Conservation (phyloP, 768 basidiomycete genomes). For the Collybia sordida region DNA sequence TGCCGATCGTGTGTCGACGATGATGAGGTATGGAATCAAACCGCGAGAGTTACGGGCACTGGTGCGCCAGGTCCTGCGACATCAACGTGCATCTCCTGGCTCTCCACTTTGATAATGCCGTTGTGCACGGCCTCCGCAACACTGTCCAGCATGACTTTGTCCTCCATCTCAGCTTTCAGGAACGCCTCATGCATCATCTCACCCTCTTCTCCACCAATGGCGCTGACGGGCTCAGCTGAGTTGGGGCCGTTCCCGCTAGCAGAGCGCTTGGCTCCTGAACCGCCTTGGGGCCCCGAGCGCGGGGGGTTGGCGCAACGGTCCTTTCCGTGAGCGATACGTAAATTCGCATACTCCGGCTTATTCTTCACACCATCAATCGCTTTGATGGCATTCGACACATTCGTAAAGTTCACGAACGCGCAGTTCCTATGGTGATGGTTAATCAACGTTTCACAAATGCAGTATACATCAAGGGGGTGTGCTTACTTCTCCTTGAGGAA, state of each 20-base stretch:
- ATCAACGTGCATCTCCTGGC: constrained; percentile 46
- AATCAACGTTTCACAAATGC: background rate
- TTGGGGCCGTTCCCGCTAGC: constrained; percentile 31
- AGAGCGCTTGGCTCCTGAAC: constrained; percentile 45
- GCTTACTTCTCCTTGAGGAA: constrained; percentile 87
- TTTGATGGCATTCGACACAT: constrained; percentile 94
- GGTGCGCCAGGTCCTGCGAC: constrained; percentile 9
- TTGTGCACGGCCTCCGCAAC: constrained; percentile 20
- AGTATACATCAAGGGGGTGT: constrained; percentile 27
- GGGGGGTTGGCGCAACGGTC: constrained; percentile 95
- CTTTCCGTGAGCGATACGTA: constrained; percentile 94
- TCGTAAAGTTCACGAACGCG: constrained; percentile 95
- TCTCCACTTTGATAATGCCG: constrained; percentile 23
- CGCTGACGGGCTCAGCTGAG: constrained; percentile 34
- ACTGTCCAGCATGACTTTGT: constrained; percentile 9
- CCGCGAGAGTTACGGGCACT: background rate
- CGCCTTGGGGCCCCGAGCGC: constrained; percentile 78
- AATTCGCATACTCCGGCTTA: constrained; percentile 84
- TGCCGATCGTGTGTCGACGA: constrained; percentile 20
- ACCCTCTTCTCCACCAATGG: constrained; percentile 22
- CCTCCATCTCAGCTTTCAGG: background rate
- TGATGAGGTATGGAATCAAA: background rate
- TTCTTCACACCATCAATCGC: constrained; percentile 96
- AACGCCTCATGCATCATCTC: constrained; percentile 16
- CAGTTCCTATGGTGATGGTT: constrained; percentile 63